Base-by-base conservation (phyloP, 768 basidiomycete species). In the Strobilomyces echinocephalus region DNA sequence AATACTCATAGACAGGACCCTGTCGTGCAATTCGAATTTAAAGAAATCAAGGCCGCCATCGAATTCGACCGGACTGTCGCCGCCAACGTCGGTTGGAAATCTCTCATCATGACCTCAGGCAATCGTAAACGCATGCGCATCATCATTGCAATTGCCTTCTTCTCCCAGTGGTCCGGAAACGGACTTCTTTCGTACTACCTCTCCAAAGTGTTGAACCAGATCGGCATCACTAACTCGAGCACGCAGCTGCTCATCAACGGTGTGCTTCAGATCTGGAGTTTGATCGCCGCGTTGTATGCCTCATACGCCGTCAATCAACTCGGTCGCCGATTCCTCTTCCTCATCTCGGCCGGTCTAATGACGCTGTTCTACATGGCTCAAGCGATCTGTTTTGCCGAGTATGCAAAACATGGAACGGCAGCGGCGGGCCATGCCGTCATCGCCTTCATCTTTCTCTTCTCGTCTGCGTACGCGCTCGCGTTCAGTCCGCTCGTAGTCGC, bases 141-240 rank as follows among this genome's bases (percentile, higher is more conserved):
- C 68, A 86, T 91, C 67, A 66, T 87, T 57, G 85, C 84, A 44
- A 73, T 91, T 51, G 87, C 86, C 44, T 87, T 87, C 78, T 89
- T 91, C 78, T 89, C 87, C 3, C 86, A 88, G 61, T 90, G 87
- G 88, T 89, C 86, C 10, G 88, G 87, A 14, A 90, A 90, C 62
- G 88, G 88, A 64, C 84, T 91, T 50, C 84, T 88, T 47, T 88
- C 86, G 8, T 90, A 85, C 76, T 91, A 91, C 74, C 80, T 91
- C 63, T 84, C 76, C 72, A 76, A 79, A 68, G 84, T 91, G 48
- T 82, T 92, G 68, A 68, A 76, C 56, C 74, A 79, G 53, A 84
- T 88, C 52, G 85, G 85, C 53, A 83, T 88, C 63, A 82, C 79
- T 12, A 72, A 80, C 60, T 66, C 77, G 9, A 77, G 78, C 51